Conservation (phyloP, 345 rosid species). For the Psidium friedrichsthalianum region DNA sequence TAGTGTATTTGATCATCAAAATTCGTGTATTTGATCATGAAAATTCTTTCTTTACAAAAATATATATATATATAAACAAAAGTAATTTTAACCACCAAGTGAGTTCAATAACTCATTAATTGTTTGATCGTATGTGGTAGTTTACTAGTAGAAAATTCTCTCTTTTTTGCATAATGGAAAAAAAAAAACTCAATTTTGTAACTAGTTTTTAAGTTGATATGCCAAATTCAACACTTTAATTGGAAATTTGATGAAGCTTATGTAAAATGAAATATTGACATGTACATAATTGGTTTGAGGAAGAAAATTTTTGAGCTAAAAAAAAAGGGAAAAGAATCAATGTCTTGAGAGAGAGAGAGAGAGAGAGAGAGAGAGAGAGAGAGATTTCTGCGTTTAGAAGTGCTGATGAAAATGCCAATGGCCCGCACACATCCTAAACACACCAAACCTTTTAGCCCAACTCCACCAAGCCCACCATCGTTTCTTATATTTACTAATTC, state of each 20-base stretch:
- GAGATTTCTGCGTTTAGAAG: not conserved
- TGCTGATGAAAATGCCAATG: not conserved
- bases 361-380: not conserved
- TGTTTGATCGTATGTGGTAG: not conserved
- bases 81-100: not conserved
- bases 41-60: not conserved
- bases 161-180: not conserved
- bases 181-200: not conserved
- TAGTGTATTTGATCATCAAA: not conserved
- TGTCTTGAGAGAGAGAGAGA: not conserved
- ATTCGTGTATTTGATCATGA: not conserved
- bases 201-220: not conserved
- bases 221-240: not conserved
- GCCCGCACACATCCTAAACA: not conserved
- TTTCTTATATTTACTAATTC: not conserved
- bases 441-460: not conserved
- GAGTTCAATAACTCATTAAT: not conserved
- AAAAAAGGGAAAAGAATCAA: not conserved
- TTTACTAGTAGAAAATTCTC: not conserved
- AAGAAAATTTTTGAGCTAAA: not conserved
- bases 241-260: not conserved
- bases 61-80: not conserved
- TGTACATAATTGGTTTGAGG: not conserved
- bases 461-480: not conserved
- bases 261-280: too few species aligned